These are phyloP conservation scores for Fusarium sp. DNA, from an alignment of 2,329 filamentous ascomycete genomes.

Conservation along the genomic window DNA sequence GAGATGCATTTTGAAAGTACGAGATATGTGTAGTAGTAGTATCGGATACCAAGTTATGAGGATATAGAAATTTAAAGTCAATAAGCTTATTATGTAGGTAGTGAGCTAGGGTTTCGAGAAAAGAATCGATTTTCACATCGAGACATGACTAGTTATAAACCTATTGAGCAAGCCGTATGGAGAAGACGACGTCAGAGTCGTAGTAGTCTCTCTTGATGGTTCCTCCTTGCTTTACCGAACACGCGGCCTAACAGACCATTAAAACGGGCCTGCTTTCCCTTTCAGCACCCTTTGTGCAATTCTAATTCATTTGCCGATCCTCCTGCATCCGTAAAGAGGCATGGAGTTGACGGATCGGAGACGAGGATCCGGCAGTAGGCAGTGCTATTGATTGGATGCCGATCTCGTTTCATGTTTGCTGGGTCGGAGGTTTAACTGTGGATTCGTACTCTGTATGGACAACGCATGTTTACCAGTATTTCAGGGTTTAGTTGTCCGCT, in stretches of 20 bases:
- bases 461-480: constrained; percentile 2
- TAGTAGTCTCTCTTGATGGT: not conserved
- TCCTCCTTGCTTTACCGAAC: constrained; percentile 30
- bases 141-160: constrained; percentile 35
- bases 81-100: not conserved
- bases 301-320: constrained; percentile 39
- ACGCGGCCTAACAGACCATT: constrained; percentile 32
- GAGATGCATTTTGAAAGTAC: constrained; percentile 36
- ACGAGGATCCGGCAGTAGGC: constrained; percentile 15
- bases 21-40: not conserved
- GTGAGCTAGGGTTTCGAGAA: constrained; percentile 2
- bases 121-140: constrained; percentile 1
- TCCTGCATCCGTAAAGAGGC: constrained; percentile 34
- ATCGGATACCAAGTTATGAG: not conserved
- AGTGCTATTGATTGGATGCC: constrained; percentile 29
- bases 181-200: constrained; percentile 39
- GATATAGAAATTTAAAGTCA: not conserved
- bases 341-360: constrained; percentile 27
- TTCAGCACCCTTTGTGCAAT: constrained; percentile 27
- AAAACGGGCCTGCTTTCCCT: constrained; percentile 29
- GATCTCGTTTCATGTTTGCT: constrained; percentile 39
- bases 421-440: constrained; percentile 20
- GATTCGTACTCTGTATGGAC: constrained; percentile 1
- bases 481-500: not conserved
- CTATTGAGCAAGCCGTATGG: constrained; percentile 22